Base-by-base conservation (phyloP, 2,329 filamentous ascomycete species). In the Neopestalotiopsis sp. region DNA sequence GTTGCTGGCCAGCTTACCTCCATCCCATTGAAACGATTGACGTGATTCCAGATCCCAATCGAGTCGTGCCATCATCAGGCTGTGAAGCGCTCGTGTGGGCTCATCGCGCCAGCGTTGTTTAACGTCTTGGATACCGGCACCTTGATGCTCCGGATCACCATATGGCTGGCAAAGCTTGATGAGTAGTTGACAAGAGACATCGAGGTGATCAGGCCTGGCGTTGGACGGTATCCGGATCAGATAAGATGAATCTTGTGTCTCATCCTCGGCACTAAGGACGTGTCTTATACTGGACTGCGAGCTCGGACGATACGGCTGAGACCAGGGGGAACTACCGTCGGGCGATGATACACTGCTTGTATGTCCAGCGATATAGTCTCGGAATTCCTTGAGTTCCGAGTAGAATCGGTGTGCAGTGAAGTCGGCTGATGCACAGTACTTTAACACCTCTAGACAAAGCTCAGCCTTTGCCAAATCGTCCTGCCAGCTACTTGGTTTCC, bases 401-500 rank as follows among this genome's bases (percentile, higher is more conserved):
- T 52, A 49, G 24, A 64, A 64, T 4, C 61, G n/a, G 0, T 24
- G 38, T 2, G 61, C 61, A 2, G 61, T 64, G 1, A 38, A 30
- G 60, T 72, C 72, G 20, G 34, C 13, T 7, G 68, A 60, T 13
- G 68, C 57, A 62, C 65, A 71, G 59, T 38, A 61, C 3, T 52
- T 17, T 10, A 76, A 70, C 0, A 74, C 69, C 2, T 60, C 58
- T 0, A 80, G 70, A 40, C 78, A 80, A 4, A 72, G 68, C n/a
- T 69, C 69, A 12, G 74, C 75, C 1, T 70, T 71, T 32, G 72
- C 66, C 24, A 79, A 63, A 64, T 80, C 78, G 10, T 71, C 72
- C 10, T 70, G 65, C 75, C 77, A 79, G 1, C 67, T 66, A 3
- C 65, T 67, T 0, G 69, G 61, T 4, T 69, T 71, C 56, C 75